phyloP scores from a whole-genome alignment of 1,284 basidiomycete genomes.

The Fomitopsis palustris region DNA sequence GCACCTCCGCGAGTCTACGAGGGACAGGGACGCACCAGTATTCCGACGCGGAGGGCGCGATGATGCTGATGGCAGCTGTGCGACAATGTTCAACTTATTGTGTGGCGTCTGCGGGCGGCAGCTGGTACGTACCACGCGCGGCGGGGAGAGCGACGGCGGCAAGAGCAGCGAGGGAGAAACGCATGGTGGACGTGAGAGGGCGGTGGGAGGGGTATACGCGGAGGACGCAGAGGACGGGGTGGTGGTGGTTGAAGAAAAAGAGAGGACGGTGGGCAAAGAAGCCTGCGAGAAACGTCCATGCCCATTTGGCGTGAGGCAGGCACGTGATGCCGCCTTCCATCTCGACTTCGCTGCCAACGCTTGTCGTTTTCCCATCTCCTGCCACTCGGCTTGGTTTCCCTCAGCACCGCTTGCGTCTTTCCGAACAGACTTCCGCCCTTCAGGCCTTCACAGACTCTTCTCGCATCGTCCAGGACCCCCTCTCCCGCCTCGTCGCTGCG shows the following conservation, averaged over 20 bases:
- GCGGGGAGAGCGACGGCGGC: conserved; percentile 27
- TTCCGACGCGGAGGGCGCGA: conserved; percentile 25
- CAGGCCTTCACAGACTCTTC: no score
- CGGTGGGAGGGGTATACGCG: background rate
- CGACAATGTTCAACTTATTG: conserved; percentile 2
- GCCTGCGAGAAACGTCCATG: background rate
- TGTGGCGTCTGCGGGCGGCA: background rate
- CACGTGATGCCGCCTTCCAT: conserved; percentile 3
- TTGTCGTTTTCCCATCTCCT: background rate
- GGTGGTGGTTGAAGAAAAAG: conserved; percentile 10
- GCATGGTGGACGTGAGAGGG: conserved; percentile 13
- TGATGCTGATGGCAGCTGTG: conserved; percentile 30
- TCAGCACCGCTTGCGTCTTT: no score
- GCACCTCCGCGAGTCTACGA: background rate
- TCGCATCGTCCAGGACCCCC: no score
- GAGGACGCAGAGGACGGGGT: background rate
- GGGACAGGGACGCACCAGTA: conserved; percentile 30
- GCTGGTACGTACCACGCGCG: conserved; percentile 26
- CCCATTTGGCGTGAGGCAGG: background rate
- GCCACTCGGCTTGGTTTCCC: background rate
- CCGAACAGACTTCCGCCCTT: no score
- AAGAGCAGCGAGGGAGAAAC: conserved; percentile 27
- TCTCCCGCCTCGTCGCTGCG: no score
- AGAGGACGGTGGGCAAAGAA: conserved; percentile 1
- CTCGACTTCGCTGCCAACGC: background rate